phyloP scores from a whole-genome alignment of 768 basidiomycete genomes.

The Rubroboletus pulcherrimus region DNA sequence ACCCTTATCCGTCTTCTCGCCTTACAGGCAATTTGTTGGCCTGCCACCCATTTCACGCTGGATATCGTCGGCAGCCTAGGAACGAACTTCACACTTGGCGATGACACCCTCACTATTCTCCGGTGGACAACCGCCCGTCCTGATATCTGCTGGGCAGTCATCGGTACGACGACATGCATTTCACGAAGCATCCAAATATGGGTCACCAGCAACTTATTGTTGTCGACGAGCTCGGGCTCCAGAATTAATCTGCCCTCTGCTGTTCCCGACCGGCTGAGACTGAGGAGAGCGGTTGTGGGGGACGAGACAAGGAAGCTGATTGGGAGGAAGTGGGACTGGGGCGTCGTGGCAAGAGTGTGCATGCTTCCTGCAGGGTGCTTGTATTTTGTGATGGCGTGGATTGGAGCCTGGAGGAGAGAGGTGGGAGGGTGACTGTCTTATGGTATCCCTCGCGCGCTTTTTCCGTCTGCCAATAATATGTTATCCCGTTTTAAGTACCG shows the following conservation, averaged over 20 bases:
- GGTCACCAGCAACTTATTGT: slow-evolving; percentile 85
- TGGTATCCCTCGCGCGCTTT: not conserved
- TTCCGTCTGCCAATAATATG: not conserved
- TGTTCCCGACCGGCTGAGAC: slow-evolving; percentile 22
- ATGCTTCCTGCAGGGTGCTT: slow-evolving; percentile 68
- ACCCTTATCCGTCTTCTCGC: slow-evolving; percentile 90
- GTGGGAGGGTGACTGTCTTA: not conserved
- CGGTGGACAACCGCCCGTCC: slow-evolving; percentile 58
- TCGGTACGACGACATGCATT: slow-evolving; percentile 84
- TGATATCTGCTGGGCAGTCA: slow-evolving; percentile 84
- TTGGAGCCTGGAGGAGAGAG: slow-evolving; percentile 41
- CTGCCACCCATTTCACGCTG: slow-evolving; percentile 83
- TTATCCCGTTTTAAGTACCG: not conserved
- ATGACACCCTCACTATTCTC: slow-evolving; percentile 12
- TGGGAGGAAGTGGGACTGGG: slow-evolving; percentile 80
- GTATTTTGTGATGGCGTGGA: slow-evolving; percentile 83
- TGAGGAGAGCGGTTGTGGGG: slow-evolving; percentile 11
- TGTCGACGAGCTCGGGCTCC: slow-evolving; percentile 5
- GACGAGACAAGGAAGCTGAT: slow-evolving; percentile 29
- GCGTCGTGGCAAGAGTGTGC: slow-evolving; percentile 62
- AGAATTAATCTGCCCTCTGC: slow-evolving; percentile 3
- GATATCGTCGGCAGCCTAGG: slow-evolving; percentile 53
- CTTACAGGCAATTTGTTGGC: slow-evolving; percentile 95
- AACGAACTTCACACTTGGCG: slow-evolving; percentile 6
- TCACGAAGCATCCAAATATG: slow-evolving; percentile 87